These are phyloP conservation scores for Russula sp. DNA, from an alignment of 768 basidiomycete species.

Conservation along the genomic window DNA sequence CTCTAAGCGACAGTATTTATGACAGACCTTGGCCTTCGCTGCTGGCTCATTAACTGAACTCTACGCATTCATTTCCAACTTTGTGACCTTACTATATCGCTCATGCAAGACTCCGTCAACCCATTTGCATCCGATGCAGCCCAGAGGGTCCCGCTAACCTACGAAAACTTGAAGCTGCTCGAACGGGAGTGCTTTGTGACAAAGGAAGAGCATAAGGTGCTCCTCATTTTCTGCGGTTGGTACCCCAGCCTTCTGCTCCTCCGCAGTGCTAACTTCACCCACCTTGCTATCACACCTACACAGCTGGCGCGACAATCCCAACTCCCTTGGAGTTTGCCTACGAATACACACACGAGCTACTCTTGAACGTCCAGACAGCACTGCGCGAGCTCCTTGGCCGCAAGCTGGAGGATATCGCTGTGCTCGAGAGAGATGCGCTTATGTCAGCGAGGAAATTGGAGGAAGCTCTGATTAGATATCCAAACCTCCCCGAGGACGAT, in stretches of 20 bases:
- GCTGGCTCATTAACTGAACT: neutral
- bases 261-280: neutral
- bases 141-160: neutral
- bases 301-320: neutral
- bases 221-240: neutral
- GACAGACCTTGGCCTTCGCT: neutral
- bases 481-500: neutral
- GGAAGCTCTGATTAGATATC: neutral
- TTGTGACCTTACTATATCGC: neutral
- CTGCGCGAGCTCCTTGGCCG: neutral
- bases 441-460: neutral
- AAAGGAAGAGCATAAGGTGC: neutral
- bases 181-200: neutral
- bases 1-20: no score
- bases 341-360: neutral
- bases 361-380: neutral
- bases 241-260: neutral
- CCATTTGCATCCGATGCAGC: neutral
- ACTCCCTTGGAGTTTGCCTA: neutral
- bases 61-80: neutral
- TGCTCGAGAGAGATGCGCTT: neutral
- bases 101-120: neutral
- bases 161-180: conserved; percentile 4
- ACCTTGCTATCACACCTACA: neutral
- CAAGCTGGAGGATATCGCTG: neutral